Evolutionary conservation across 768 basidiomycete genomes (phyloP), one percentile per base, ranked within the genome.

Genomic region (Pisolithus microcarpus): DNA sequence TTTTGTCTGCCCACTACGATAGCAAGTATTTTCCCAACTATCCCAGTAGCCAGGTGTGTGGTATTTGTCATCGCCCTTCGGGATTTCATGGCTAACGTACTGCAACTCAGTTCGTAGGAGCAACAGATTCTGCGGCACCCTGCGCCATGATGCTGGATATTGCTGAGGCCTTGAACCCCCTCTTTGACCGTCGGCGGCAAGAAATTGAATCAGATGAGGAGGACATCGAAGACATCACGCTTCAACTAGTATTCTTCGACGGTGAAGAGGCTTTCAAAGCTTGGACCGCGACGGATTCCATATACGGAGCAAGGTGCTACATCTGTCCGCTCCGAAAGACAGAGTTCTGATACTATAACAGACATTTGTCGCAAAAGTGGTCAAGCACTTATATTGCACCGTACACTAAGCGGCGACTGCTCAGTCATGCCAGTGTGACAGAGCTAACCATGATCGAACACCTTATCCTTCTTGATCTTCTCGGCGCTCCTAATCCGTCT

Each of bases 191-290:
- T 11, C 77, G 85, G 21, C 70, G 75, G 40, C 70, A 76, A 49
- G 76, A 80, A 28, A 73, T 74, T 2, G 83, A 72, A 0, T 62
- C 72, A 15, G 81, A 81, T 49, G 81, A 84, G n/a, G 89, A 90
- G 39, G 87, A 91, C 48, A 70, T 84, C 13, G 80, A 80, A 0
- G 86, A 89, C 51, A 91, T 87, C 18, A 95, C 94, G 3, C 68
- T 99, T 8, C 92, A 96, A 63, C 72, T 98, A 8, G 76, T 99
- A 9, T 95, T 98, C 65, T 95, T 99, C 52, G 96, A 99, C 60
- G 96, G 96, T 3, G 96, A 99, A 68, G 96, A 98, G 67, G 96
- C 96, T 0, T 97, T 95, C 67, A 75, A 81, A 43, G 74, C 79
- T 24, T 99, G 95, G 95, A 91, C 91, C 2, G 78, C 75, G 28